Percentiles rank a stretch among this genome's conserved stretches.
phyloP scores from a whole-genome alignment of 2,329 filamentous ascomycete species.

The Dichotomopilus funicola region DNA sequence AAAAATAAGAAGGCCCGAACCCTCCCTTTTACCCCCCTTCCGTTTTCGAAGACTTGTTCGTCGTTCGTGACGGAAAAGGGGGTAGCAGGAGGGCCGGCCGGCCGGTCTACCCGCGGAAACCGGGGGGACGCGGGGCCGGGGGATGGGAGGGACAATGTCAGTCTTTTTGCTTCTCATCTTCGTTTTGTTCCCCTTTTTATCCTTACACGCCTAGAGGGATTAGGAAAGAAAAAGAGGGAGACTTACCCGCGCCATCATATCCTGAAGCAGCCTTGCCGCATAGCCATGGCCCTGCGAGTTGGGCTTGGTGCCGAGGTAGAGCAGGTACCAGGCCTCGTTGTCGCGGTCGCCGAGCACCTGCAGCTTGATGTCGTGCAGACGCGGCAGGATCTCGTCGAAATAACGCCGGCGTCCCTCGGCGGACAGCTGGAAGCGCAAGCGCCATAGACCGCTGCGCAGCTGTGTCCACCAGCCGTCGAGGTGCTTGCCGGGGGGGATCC shows the following conservation, averaged over 20 bases:
- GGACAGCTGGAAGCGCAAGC: slow-evolving; percentile 67
- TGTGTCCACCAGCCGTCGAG: slow-evolving; percentile 68
- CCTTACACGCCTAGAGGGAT: background rate
- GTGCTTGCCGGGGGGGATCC: slow-evolving; percentile 69
- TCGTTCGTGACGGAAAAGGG: no score
- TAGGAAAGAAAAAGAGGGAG: background rate
- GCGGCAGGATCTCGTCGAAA: slow-evolving; percentile 69
- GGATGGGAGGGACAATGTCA: no score
- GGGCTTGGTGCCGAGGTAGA: slow-evolving; percentile 73
- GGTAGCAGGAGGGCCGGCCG: no score
- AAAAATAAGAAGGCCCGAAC: no score
- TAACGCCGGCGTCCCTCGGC: slow-evolving; percentile 66
- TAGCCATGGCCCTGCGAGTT: slow-evolving; percentile 65
- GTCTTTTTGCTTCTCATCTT: no score
- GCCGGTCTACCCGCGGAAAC: no score
- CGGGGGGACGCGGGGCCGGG: no score
- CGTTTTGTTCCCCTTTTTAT: no score
- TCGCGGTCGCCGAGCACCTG: slow-evolving; percentile 62
- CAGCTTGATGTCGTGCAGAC: slow-evolving; percentile 66
- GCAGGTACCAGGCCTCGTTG: slow-evolving; percentile 68
- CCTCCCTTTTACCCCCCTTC: no score
- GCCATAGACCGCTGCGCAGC: slow-evolving; percentile 70
- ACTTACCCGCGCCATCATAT: slow-evolving; percentile 58
- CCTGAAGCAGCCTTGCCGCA: slow-evolving; percentile 61
- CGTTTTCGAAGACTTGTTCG: no score